Conservation (phyloP, 441 rosid genomes). For the Jatropha multifida region DNA sequence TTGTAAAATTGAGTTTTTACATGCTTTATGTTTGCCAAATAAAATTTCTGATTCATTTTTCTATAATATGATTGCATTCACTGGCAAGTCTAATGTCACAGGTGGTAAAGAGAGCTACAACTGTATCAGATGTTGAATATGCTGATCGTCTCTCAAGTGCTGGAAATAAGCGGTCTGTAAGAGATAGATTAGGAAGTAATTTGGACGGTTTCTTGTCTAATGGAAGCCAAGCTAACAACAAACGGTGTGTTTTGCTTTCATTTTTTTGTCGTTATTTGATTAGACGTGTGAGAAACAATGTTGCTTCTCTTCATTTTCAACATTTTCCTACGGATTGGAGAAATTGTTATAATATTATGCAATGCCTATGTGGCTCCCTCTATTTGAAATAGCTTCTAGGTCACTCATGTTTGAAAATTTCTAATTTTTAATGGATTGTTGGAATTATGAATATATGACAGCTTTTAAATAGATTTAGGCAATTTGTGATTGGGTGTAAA, state of each 20-base stretch:
- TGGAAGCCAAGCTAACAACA: slow-evolving; percentile 40
- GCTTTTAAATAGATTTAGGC: neutral
- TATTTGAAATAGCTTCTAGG: neutral
- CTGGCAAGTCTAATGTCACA: slow-evolving; percentile 24
- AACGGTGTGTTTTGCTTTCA: slow-evolving; percentile 47
- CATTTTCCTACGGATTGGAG: neutral
- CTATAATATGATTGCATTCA: slow-evolving; percentile 6
- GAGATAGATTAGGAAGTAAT: slow-evolving; percentile 75
- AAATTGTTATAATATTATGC: neutral
- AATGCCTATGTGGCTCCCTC: neutral
- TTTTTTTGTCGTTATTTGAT: slow-evolving; percentile 13
- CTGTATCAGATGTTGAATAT: slow-evolving; percentile 35
- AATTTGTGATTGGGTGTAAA: neutral
- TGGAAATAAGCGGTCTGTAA: slow-evolving; percentile 74
- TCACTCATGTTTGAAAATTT: neutral
- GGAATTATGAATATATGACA: neutral
- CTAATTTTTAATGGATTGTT: neutral
- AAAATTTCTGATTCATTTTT: neutral
- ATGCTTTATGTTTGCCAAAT: neutral
- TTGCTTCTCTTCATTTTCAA: neutral
- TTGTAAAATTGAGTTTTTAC: neutral
- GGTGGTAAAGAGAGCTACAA: slow-evolving; percentile 77
- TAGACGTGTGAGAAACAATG: neutral
- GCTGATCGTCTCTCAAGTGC: slow-evolving; percentile 35
- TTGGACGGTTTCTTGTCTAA: slow-evolving; percentile 34